Base-by-base conservation (phyloP, 257 asterid genomes). In the Plantago elongata region DNA sequence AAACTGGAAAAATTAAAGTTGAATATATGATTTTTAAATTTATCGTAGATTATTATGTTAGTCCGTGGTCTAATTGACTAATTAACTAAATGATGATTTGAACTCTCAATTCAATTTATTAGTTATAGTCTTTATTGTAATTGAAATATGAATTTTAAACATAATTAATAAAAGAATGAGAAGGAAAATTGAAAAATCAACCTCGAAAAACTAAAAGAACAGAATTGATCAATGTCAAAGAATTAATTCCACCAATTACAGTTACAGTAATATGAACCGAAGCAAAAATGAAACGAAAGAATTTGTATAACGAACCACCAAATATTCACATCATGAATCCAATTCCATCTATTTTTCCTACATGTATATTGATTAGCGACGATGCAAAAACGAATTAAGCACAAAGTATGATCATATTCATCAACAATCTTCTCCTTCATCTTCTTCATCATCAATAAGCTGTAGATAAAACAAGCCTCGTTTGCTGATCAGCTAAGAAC, bases 401-500 rank as follows among this genome's bases (percentile, higher is more conserved):
- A 4, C 40, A 34, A 34, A 34, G 40, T 34, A 7, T 34, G 40
- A 34, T 34, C 40, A n/a, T n/a, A n/a, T n/a, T n/a, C n/a, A 34
- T 34, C 5, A 34, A 34, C 8, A 34, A 34, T 34, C 40, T 34
- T 34, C 40, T 34, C 4, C 7, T 34, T 22, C 27, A 22, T 22
- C 27, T 22, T 34, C 38, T 34, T 34, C 38, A 2, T 34, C 7
- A 1, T 34, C 40, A 34, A 6, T 34, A 75, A 14, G 83, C 85
- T 45, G 87, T 76, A 68, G 90, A 75, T 78, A 76, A 78, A 50
- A 73, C 74, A 12, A 76, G 80, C 67, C 54, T 82, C 43, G 61
- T 34, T 7, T 34, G 40, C 8, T 34, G 40, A 34, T 34, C 65
- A 56, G 74, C 46, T 15, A 77, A 48, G 11, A 70, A 77, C 52